phyloP scores from a whole-genome alignment of 305 asterid species.

The Coffea humblotiana region DNA sequence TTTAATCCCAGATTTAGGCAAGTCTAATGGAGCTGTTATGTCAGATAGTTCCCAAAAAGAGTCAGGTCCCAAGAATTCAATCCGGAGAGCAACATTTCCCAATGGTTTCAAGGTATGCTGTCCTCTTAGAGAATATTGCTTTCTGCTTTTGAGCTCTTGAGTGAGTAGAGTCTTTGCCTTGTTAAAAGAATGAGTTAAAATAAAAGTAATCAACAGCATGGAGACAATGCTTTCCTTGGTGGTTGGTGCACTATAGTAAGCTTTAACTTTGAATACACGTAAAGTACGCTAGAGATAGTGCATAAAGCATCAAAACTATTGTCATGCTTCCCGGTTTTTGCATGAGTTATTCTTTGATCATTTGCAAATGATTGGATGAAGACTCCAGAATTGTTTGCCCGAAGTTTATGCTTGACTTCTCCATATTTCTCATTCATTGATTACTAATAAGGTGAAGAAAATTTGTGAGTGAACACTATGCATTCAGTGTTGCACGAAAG shows the following conservation, averaged over 20 bases:
- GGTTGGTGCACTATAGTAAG: not conserved
- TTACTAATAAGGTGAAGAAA: not conserved
- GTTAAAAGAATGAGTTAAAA: not conserved
- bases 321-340: not conserved
- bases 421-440: not conserved
- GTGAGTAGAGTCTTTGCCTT: conserved; percentile 10
- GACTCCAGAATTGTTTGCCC: not conserved
- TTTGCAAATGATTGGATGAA: not conserved
- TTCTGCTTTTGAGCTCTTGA: not conserved
- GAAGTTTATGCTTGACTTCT: not conserved
- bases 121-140: conserved; percentile 4
- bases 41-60: conserved; percentile 44
- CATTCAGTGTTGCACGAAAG: not conserved
- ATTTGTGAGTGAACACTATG: not conserved
- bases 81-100: conserved; percentile 57
- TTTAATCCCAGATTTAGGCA: conserved; percentile 37
- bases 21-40: conserved; percentile 53
- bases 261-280: not conserved
- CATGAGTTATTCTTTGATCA: not conserved
- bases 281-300: conserved; percentile 4
- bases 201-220: not conserved
- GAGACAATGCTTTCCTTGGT: not conserved
- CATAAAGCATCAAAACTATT: not conserved
- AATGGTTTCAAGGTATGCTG: conserved; percentile 61
- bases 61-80: conserved; percentile 40